Evolutionary conservation across 192 early-diverging fungal species (phyloP).

Genomic region (Chytriomyces sp.): DNA sequence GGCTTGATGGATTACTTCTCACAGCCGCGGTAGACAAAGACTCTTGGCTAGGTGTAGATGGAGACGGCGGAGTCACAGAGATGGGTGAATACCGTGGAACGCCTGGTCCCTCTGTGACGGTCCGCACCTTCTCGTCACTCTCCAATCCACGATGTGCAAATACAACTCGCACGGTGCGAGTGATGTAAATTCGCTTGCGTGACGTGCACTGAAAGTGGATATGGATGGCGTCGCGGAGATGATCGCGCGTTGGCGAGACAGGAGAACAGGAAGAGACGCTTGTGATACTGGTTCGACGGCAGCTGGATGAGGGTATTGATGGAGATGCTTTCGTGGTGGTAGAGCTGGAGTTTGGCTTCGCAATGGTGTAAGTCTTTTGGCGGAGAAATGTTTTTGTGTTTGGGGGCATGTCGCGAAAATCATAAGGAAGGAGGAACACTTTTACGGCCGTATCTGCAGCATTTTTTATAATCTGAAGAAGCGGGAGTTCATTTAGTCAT

Average conservation of each 20-base stretch:
- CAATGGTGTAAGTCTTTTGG: conserved; percentile 70
- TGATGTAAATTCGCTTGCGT: conserved; percentile 66
- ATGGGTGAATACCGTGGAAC: conserved; percentile 50
- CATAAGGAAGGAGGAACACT: conserved; percentile 79
- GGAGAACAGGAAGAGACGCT: not conserved
- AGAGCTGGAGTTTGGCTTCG: conserved; percentile 1
- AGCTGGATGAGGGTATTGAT: not conserved
- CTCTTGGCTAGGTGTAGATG: too few species aligned
- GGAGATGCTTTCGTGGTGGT: conserved; percentile 11
- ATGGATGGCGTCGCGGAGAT: conserved; percentile 78
- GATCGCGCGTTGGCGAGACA: conserved; percentile 23
- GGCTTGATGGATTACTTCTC: not conserved
- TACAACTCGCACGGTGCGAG: conserved; percentile 71
- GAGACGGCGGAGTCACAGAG: not conserved
- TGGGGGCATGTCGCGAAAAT: conserved; percentile 75
- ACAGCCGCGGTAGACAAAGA: not conserved
- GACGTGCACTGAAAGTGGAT: conserved; percentile 68
- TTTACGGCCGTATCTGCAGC: conserved; percentile 77
- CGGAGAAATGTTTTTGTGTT: conserved; percentile 77
- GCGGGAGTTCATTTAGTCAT: not conserved
- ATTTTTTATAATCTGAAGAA: conserved; percentile 73
- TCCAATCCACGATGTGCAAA: conserved; percentile 72
- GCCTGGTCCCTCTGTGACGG: conserved; percentile 67
- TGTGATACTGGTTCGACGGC: not conserved
- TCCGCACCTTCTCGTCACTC: conserved; percentile 65